Evolutionary conservation across 805 yeast species (phyloP).

Genomic region (Sugiyamaella mastotermitis): DNA sequence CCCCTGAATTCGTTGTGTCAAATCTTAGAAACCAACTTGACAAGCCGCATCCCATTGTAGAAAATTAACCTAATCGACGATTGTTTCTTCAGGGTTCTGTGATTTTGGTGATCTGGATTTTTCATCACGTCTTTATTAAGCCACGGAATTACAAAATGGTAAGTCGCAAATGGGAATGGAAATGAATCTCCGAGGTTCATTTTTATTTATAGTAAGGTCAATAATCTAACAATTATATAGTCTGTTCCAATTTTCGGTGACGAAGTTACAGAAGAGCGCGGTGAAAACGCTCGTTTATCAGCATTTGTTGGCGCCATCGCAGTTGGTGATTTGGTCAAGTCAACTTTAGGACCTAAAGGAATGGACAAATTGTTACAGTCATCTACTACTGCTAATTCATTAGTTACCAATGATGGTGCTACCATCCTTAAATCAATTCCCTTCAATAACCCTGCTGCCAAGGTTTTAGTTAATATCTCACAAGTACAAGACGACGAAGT

Average conservation of each 20-base stretch:
- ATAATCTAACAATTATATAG: slow-evolving; percentile 34
- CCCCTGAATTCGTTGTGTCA: no score
- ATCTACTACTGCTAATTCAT: slow-evolving; percentile 67
- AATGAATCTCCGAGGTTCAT: neutral
- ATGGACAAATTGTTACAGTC: slow-evolving; percentile 94
- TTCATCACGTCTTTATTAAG: no score
- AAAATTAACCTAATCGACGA: no score
- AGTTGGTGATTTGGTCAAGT: slow-evolving; percentile 93
- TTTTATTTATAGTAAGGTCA: no score
- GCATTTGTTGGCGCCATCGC: slow-evolving; percentile 99
- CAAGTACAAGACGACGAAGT: slow-evolving; percentile 97
- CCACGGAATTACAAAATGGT: no score
- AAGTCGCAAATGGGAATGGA: no score
- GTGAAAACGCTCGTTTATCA: slow-evolving; percentile 94
- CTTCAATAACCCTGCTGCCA: slow-evolving; percentile 96
- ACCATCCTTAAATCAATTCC: slow-evolving; percentile 92
- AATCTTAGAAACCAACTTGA: no score
- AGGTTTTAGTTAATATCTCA: slow-evolving; percentile 87
- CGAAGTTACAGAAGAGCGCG: slow-evolving; percentile 96
- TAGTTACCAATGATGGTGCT: slow-evolving; percentile 98
- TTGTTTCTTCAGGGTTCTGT: no score
- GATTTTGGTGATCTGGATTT: no score
- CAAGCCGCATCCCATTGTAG: no score
- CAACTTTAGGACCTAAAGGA: slow-evolving; percentile 96
- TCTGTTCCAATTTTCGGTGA: slow-evolving; percentile 94